Base-by-base conservation (phyloP, 2,329 filamentous ascomycete genomes). In the Pseudophaeomoniella oleicola region DNA sequence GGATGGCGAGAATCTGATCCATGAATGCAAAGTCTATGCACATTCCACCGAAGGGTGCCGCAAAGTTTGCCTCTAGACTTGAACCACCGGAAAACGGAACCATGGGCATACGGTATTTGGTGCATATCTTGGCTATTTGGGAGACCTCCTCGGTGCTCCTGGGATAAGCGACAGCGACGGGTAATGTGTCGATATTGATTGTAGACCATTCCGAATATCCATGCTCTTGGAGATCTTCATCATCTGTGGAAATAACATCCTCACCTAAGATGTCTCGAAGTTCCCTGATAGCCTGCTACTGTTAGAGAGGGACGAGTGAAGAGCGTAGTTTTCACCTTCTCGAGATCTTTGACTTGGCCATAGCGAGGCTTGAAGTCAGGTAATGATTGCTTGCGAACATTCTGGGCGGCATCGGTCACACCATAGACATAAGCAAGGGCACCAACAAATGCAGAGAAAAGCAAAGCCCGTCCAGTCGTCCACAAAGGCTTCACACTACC, bases 1-100 rank as follows among this genome's bases (percentile, higher is more conserved):
- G 81, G 39, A 94, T 67, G 37, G 77, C 67, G 18, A 94, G 47
- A 16, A 94, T 80, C 49, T 77, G 66, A 54, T 93, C 80, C 87
- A 94, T 94, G 50, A 74, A 75, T 1, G 75, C 73, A 54, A 94
- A 94, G 52, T 94, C 87, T 35, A 94, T 81, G 45, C 82, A 88
- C 51, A 94, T 73, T 10, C 87, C 87, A 10, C 86, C 86, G 51
- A 78, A 81, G 0, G 85, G 84, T 11, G 86, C 83, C 0, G 83
- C 82, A 56, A 93, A 93, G 54, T 94, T 90, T 11, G 81, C 87
- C 56, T 94, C 87, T 0, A 94, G 64, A 45, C 81, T 88, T 0
- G 83, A 81, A 11, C 86, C 87, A 2, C 85, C 86, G 1, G 83
- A 90, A 52, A 82, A 94, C 0, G 84, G 80, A 41, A 90, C 81